Conservation (phyloP, 2,329 filamentous ascomycete genomes). For the Davidsoniella neocaledoniae region DNA sequence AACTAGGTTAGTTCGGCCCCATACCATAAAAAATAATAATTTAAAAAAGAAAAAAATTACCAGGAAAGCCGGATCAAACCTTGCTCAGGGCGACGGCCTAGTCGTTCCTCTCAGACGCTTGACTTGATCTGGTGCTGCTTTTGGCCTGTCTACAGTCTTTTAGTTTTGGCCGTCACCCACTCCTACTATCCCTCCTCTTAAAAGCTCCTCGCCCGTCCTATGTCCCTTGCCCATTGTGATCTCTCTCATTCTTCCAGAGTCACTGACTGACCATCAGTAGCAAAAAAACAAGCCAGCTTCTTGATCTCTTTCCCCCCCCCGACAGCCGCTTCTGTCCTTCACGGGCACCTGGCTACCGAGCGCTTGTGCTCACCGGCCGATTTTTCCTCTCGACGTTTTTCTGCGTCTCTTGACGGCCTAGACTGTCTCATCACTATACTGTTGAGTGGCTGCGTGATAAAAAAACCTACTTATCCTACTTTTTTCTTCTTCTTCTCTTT, state of each 20-base stretch:
- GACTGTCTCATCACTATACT: constrained; percentile 1
- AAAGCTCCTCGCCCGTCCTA: constrained; percentile 6
- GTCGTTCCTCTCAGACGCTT: background rate
- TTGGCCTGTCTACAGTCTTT: constrained; percentile 1
- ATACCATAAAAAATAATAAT: background rate
- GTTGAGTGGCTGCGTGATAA: constrained; percentile 9
- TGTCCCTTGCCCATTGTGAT: background rate
- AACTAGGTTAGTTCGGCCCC: too few species aligned
- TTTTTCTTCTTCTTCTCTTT: too few species aligned
- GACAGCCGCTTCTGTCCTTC: constrained; percentile 12
- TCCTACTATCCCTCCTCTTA: background rate
- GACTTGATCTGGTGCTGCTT: too few species aligned
- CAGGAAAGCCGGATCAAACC: constrained; percentile 3
- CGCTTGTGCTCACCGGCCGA: constrained; percentile 14
- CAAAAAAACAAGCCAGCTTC: constrained; percentile 8
- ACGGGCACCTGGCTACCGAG: constrained; percentile 13
- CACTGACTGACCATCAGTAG: constrained; percentile 9
- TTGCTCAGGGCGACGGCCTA: constrained; percentile 1
- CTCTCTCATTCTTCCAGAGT: constrained; percentile 3
- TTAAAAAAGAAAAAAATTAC: background rate
- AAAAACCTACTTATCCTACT: background rate
- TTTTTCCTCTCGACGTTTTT: constrained; percentile 10
- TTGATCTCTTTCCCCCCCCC: constrained; percentile 2
- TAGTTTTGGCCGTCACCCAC: background rate
- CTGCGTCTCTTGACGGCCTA: constrained; percentile 4